Base-by-base conservation (phyloP, 108 stramenopile species). In the Cyclotella cryptica region DNA sequence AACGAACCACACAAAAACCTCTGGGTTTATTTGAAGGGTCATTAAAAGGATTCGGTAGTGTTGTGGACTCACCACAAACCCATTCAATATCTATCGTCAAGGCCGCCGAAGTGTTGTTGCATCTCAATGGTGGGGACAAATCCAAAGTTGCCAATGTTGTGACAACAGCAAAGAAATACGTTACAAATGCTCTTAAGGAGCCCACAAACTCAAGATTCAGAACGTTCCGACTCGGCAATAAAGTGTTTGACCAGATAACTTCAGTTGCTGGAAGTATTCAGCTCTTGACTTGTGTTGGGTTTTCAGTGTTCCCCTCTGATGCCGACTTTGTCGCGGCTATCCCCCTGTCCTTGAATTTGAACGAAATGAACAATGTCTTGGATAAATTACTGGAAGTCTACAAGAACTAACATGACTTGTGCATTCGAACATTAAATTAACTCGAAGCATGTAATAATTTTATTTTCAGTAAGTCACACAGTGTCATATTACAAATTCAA, bases 181-280 rank as follows among this genome's bases (percentile, higher is more conserved):
- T 95, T 28, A 51, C 75, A 3, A 95, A 95, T 77, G 81, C 80
- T 27, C 52, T 57, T 21, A 84, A 86, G 51, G 78, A 86, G 17
- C 91, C 90, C 29, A 86, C 80, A 44, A 86, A 86, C 21, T 84
- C 84, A 9, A 86, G 89, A 61, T 92, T 86, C 74, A 87, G 93
- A 22, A 71, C 53, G 19, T 83, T 95, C 72, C 87, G 88, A 67
- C 74, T 89, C 15, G 73, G 82, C 68, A 92, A 95, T 67, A 90
- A 84, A 63, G 83, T 95, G 0, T 92, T 88, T 21, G 93, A 95
- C 78, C 80, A 77, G 45, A 83, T 95, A 6, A 83, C 84, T 10
- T 76, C 87, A 11, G 80, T 78, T 24, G 61, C 81, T 39, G 89
- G 88, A 39, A 82, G 88, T 22, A 45, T 90, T 40, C 73, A 77